Evolutionary conservation across 2,329 filamentous ascomycete species (phyloP).

Genomic region (Seiridium unicorne): DNA sequence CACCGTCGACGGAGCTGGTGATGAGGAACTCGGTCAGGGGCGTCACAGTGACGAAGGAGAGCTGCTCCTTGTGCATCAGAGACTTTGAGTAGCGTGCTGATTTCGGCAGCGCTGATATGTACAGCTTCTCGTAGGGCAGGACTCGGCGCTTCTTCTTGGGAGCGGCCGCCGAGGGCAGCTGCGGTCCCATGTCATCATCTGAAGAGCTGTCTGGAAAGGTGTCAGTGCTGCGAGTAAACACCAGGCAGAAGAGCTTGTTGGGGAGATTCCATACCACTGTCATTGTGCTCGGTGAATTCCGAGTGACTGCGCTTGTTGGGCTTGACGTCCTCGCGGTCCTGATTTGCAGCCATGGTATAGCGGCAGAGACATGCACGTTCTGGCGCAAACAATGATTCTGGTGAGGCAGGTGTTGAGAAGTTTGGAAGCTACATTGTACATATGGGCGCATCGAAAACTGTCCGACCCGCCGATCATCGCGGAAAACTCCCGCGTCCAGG

Average conservation of each 20-base stretch:
- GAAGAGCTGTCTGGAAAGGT: constrained; percentile 62
- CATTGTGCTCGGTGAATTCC: constrained; percentile 25
- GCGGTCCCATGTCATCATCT: constrained; percentile 84
- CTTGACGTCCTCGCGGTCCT: constrained; percentile 13
- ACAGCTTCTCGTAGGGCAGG: constrained; percentile 92
- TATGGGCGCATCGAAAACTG: neutral
- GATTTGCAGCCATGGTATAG: constrained; percentile 21
- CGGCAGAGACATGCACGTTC: neutral
- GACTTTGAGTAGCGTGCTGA: constrained; percentile 87
- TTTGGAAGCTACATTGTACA: neutral
- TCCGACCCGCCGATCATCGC: neutral
- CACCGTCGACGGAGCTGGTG: constrained; percentile 90
- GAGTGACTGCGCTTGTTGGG: constrained; percentile 29
- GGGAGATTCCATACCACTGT: constrained; percentile 14
- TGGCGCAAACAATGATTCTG: neutral
- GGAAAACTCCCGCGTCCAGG: neutral
- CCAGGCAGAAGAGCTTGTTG: neutral
- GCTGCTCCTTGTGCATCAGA: constrained; percentile 96
- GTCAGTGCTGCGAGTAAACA: neutral
- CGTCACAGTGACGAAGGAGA: constrained; percentile 84
- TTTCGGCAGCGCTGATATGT: constrained; percentile 82
- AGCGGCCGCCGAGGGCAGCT: constrained; percentile 75
- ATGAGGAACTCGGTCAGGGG: constrained; percentile 93
- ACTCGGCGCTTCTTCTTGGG: constrained; percentile 89
- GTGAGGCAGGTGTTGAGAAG: neutral